Base-by-base conservation (phyloP, 2,329 filamentous ascomycete species). In the Penicillium sumatraense region DNA sequence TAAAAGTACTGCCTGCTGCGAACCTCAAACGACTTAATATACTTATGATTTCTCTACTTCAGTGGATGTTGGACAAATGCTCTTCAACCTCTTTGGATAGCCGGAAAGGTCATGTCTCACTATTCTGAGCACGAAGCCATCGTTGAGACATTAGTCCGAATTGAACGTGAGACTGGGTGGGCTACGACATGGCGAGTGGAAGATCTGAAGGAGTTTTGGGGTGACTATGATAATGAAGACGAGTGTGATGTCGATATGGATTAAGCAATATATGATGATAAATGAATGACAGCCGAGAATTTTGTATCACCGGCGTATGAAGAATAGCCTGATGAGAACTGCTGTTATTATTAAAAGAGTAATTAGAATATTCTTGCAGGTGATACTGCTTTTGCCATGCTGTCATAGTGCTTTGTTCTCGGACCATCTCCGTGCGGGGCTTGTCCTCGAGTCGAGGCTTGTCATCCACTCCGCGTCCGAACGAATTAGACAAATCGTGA, bases 91-190 rank as follows among this genome's bases (percentile, higher is more conserved):
- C 59, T 80, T 4, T 80, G 75, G 73, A 71, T 80, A n/a, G 78
- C 78, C 0, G 78, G 78, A 0, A 77, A 78, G 59, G 69, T 62
- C 11, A 79, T 80, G 77, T 78, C 74, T 24, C 77, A 80, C 58
- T 68, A 59, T 2, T 76, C 64, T 33, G 79, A 72, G 67, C 81
- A 71, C 59, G 69, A 53, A 49, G 79, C 63, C 52, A 81, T 85
- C n/a, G 31, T 83, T 10, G 73, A 79, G 10, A 68, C 82, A 13
- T 63, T 82, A 40, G 76, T 75, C 14, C 71, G 72, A 21, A 84
- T 84, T 29, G 81, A 84, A 68, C 70, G 69, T 24, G 79, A 82
- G 59, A 81, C 77, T 6, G 82, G 82, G 0, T 84, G 81, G 81
- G 75, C 76, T 3, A 83, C 82, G 0, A 73, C 74, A 55, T 84